Evolutionary conservation across 495 filamentous ascomycete genomes (phyloP), one percentile per base, ranked within the genome.

Genomic region (Podospora anserina): DNA sequence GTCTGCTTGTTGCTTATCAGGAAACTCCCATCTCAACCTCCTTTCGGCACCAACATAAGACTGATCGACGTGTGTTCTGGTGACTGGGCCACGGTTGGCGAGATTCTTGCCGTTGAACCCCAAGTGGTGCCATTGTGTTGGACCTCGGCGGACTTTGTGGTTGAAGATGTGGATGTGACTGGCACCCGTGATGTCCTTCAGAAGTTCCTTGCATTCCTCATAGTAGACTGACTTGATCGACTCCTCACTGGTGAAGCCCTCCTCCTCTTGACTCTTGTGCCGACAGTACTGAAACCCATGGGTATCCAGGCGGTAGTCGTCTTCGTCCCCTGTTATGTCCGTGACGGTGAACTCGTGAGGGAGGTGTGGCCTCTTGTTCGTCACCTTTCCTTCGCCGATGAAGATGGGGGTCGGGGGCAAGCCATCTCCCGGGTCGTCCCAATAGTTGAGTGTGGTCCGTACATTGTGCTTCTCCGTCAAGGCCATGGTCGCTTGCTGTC

Each of bases 31-130:
- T 27, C 77, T 65, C n/a, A 92, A 85, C 30, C 87, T 82, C 27
- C 83, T 77, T 28, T 82, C 80, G 4, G 86, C 82, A 3, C 88
- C 89, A 16, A 67, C 67, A 78, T 90, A 90, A 57, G 87, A 88
- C 76, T 91, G 90, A 73, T 92, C 90, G 67, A 92, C 88, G 73
- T 91, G 89, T 0, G 90, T 88, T 27, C 88, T 80, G 34, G 87
- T 82, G 3, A 90, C 84, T 1, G 90, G 89, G 5, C 88, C 86
- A 57, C 89, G 87, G 65, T 84, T 78, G 2, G 73, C 66, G 2
- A 76, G 67, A 54, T 75, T 78, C 7, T 71, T 63, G 15, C 63
- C 59, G n/a, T 75, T 63, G 34, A 73, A 67, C 64, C 79, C 79
- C 0, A 75, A 72, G 34, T 75, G 72, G 63, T 81, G 72, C 61